Percentiles rank a stretch among this genome's conserved stretches.
phyloP scores from a whole-genome alignment of 495 filamentous ascomycete genomes.

The Chaetomium cochliodes region DNA sequence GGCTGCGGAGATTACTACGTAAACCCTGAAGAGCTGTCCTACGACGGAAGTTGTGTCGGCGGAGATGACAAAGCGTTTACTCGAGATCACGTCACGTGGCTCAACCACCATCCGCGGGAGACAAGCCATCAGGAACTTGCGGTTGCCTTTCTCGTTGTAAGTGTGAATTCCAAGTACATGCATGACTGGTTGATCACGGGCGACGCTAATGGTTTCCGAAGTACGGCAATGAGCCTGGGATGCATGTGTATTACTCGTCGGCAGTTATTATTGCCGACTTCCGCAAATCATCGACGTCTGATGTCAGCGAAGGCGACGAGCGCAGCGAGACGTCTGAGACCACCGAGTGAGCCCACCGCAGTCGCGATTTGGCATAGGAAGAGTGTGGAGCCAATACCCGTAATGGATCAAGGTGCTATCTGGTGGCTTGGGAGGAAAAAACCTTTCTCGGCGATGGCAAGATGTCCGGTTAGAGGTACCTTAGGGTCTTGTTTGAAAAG shows the following conservation, averaged over 20 bases:
- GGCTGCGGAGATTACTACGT: background rate
- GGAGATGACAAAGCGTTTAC: background rate
- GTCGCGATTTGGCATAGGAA: too few species aligned
- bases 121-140: background rate
- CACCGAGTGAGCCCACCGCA: too few species aligned
- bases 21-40: background rate
- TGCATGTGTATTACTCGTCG: background rate
- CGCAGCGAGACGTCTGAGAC: too few species aligned
- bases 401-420: too few species aligned
- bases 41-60: background rate
- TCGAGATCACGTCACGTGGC: background rate
- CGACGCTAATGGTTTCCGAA: background rate
- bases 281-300: too few species aligned
- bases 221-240: background rate
- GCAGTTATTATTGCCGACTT: background rate
- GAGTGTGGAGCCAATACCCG: too few species aligned
- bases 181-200: background rate
- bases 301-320: too few species aligned
- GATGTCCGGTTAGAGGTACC: too few species aligned
- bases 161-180: background rate
- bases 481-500: slow-evolving; percentile 49
- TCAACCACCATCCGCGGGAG: background rate
- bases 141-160: background rate
- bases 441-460: too few species aligned
- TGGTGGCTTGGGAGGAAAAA: too few species aligned